These are phyloP conservation scores for Alternaria atra DNA, from an alignment of 2,329 filamentous ascomycete genomes.

Conservation along the genomic window DNA sequence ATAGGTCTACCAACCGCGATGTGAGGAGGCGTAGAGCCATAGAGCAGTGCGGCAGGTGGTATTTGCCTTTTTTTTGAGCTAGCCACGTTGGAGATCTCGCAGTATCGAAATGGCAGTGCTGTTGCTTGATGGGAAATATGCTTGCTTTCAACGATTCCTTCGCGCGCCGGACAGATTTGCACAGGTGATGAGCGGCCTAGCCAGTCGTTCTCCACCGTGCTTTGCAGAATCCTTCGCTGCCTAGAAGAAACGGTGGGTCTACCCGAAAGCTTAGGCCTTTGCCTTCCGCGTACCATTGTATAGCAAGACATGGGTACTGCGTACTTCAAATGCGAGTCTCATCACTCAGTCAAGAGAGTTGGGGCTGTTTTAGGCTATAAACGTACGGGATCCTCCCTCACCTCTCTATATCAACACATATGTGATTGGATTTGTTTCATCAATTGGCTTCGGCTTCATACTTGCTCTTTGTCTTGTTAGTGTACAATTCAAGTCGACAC, in stretches of 20 bases:
- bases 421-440: slow-evolving; percentile 16
- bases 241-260: slow-evolving; percentile 18
- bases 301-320: slow-evolving; percentile 21
- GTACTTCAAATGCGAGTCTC: slow-evolving; percentile 26
- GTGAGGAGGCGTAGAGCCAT: slow-evolving; percentile 7
- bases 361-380: slow-evolving; percentile 30
- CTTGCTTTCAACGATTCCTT: slow-evolving; percentile 19
- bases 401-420: neutral
- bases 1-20: slow-evolving; percentile 21
- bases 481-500: slow-evolving; percentile 14
- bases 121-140: slow-evolving; percentile 20
- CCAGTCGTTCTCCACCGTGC: slow-evolving; percentile 28
- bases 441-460: slow-evolving; percentile 30
- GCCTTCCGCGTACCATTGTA: slow-evolving; percentile 20
- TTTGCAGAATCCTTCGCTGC: slow-evolving; percentile 21
- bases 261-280: slow-evolving; percentile 24
- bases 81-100: slow-evolving; percentile 34
- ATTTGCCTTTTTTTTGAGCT: slow-evolving; percentile 24
- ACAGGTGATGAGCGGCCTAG: slow-evolving; percentile 8
- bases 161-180: slow-evolving; percentile 4
- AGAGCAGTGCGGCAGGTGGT: slow-evolving; percentile 27
- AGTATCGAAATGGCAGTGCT: slow-evolving; percentile 25
- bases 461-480: slow-evolving; percentile 25
- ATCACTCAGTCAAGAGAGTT: slow-evolving; percentile 11
- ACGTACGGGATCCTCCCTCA: slow-evolving; percentile 7